Percentiles rank a stretch among this genome's conserved stretches.
phyloP scores from a whole-genome alignment of 179 eudicot genomes.

The Corrigiola litoralis region DNA sequence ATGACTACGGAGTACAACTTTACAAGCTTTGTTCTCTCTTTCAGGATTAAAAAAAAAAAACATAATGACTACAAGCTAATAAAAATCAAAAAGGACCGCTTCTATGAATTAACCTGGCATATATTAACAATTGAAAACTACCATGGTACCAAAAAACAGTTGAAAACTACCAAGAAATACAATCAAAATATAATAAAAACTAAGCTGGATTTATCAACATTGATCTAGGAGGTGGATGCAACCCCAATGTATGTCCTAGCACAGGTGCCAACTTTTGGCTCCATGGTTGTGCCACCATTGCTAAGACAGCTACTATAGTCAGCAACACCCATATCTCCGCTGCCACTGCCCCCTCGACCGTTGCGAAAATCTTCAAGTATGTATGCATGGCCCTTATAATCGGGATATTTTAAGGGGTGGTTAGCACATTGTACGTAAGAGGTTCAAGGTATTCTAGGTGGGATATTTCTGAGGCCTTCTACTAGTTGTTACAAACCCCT shows the following conservation, averaged over 20 bases:
- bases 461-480: background rate
- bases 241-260: slow-evolving; percentile 18
- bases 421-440: background rate
- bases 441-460: background rate
- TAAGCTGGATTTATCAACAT: slow-evolving; percentile 5
- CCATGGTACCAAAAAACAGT: background rate
- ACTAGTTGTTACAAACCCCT: background rate
- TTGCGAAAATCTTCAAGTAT: slow-evolving; percentile 11
- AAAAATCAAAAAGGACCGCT: too few relatives aligned
- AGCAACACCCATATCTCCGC: slow-evolving; percentile 26
- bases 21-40: too few relatives aligned
- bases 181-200: background rate
- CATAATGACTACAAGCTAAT: too few relatives aligned
- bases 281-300: slow-evolving; percentile 21
- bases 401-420: slow-evolving; percentile 4
- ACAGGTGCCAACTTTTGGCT: slow-evolving; percentile 19
- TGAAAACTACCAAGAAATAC: background rate
- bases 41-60: too few relatives aligned
- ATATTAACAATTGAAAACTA: background rate
- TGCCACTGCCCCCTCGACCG: slow-evolving; percentile 20
- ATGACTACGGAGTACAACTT: too few relatives aligned
- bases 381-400: slow-evolving; percentile 21
- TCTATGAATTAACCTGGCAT: background rate
- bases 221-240: slow-evolving; percentile 1
- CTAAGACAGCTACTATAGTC: slow-evolving; percentile 15